Evolutionary conservation across 2,329 filamentous ascomycete species (phyloP), one percentile per base, ranked within the genome.

Genomic region (Gliomastix tumulicola): DNA sequence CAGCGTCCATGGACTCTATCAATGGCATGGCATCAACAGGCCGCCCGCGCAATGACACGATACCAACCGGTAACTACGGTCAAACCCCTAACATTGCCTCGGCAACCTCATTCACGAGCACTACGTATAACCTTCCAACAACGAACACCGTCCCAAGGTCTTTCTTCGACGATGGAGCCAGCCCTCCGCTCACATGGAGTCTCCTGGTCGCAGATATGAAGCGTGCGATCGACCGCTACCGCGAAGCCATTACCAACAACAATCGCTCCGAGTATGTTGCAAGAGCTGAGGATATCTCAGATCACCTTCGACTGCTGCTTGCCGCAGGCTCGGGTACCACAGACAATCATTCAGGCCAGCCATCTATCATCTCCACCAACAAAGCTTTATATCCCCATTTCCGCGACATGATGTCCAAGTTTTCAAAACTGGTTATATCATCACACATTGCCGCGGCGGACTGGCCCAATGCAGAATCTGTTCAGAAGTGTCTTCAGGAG

Each of bases 321-420:
- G 89, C 89, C 21, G 92, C 92, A 38, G 92, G 89, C 8, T 98
- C 92, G 22, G 88, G 90, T 38, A 98, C 92, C 3, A 98, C 92
- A 1, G 92, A 98, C 62, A 98, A 98, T 54, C 92, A 98, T 58
- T 97, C 92, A 16, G 92, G 92, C 30, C 94, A 97, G 49, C 92
- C 92, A 5, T 97, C 92, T n/a, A 96, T 98, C 51, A 98, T 98
- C 41, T 96, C 89, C 7, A 94, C 88, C 6, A 98, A 98, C 68
- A 97, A 97, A 59, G 86, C 88, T 0, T 69, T 98, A 13, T 97
- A 97, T 54, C 92, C 92, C 18, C 89, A 97, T 60, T 98, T 98
- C 63, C 76, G 92, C 37, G 92, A 97, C 56, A 97, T 97, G 82
- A 98, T 98, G 92, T 97, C 92, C 31, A 89, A 94, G 50, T 98